Conservation (phyloP, 2,329 filamentous ascomycete species). For the Penicillium oxalicum region DNA sequence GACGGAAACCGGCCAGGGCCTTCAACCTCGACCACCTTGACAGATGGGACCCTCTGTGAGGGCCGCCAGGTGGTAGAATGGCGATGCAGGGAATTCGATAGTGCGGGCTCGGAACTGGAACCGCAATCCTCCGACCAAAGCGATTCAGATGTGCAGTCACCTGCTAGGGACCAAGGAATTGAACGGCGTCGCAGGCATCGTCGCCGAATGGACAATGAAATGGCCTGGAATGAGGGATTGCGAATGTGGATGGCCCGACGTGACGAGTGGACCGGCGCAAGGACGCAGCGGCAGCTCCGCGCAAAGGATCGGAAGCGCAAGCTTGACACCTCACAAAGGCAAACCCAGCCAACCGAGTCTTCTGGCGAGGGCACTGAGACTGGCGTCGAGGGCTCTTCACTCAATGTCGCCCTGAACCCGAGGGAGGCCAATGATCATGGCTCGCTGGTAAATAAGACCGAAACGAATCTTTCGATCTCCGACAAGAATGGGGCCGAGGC, state of each 20-base stretch:
- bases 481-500: slow-evolving; percentile 15
- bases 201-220: slow-evolving; percentile 57
- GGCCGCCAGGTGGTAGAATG: slow-evolving; percentile 29
- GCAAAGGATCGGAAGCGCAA: slow-evolving; percentile 14
- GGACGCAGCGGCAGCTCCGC: slow-evolving; percentile 24
- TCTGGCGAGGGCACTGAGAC: slow-evolving; percentile 6
- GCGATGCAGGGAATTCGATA: slow-evolving; percentile 34
- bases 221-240: slow-evolving; percentile 73
- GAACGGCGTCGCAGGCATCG: slow-evolving; percentile 53
- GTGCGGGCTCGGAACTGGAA: slow-evolving; percentile 34
- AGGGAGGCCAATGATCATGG: slow-evolving; percentile 4
- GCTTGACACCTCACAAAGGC: background rate
- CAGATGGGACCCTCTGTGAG: slow-evolving; percentile 14
- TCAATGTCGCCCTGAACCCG: slow-evolving; percentile 5
- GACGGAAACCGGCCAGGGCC: slow-evolving; percentile 17
- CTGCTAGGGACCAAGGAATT: slow-evolving; percentile 31
- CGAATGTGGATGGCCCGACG: slow-evolving; percentile 71
- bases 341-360: slow-evolving; percentile 1
- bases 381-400: slow-evolving; percentile 6
- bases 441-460: slow-evolving; percentile 16
- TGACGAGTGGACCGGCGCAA: slow-evolving; percentile 78
- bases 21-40: slow-evolving; percentile 12
- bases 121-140: slow-evolving; percentile 19
- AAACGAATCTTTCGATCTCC: slow-evolving; percentile 19
- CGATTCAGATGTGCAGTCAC: slow-evolving; percentile 10